phyloP scores from a whole-genome alignment of 306 rosid genomes.

The Trifolium dubium region DNA sequence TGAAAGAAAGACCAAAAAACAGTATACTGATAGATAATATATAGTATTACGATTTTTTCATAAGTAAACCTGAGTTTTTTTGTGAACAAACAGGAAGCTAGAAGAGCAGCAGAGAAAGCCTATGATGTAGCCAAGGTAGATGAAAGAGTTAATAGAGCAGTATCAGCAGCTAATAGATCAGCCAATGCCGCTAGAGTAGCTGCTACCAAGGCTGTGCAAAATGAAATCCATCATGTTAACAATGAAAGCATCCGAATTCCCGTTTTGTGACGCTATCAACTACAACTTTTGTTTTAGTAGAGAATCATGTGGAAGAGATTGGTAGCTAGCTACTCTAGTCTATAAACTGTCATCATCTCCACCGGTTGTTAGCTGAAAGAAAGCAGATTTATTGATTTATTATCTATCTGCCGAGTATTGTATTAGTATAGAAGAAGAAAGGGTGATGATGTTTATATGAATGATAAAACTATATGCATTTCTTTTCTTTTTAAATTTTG shows the following conservation, averaged over 20 bases:
- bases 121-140: constrained; percentile 92
- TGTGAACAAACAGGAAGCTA: constrained; percentile 76
- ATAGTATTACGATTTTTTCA: neutral
- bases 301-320: constrained; percentile 36
- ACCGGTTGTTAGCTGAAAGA: constrained; percentile 30
- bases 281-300: constrained; percentile 32
- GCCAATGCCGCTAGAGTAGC: constrained; percentile 98
- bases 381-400: constrained; percentile 33
- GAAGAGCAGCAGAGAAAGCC: constrained; percentile 86
- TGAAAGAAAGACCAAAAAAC: neutral
- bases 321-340: constrained; percentile 30
- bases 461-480: constrained; percentile 38
- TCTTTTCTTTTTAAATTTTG: neutral
- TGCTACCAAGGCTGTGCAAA: constrained; percentile 89
- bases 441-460: constrained; percentile 39
- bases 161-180: constrained; percentile 86
- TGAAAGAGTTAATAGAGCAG: constrained; percentile 93
- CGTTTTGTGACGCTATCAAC: constrained; percentile 49
- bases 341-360: constrained; percentile 28
- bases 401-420: constrained; percentile 49
- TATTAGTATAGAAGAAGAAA: constrained; percentile 49
- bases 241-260: constrained; percentile 56
- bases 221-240: constrained; percentile 68
- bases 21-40: neutral
- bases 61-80: neutral